Percentiles rank a stretch among this genome's conserved stretches.
These are phyloP conservation scores for Exsudoporus floridanus DNA, from an alignment of 1,284 basidiomycete species.

Conservation along the genomic window DNA sequence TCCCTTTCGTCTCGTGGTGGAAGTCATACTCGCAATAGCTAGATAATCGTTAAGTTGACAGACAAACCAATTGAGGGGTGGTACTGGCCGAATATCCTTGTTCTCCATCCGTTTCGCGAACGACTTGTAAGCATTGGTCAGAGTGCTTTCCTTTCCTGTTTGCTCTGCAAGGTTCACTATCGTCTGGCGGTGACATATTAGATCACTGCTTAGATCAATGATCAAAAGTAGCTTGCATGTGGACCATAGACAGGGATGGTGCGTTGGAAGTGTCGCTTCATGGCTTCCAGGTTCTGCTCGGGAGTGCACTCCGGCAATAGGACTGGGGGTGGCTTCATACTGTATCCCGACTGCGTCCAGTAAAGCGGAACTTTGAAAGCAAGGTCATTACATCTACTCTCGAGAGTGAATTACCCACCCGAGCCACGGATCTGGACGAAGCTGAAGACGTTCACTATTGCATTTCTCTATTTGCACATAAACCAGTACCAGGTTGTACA, in stretches of 20 bases:
- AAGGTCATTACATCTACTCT: slow-evolving; percentile 5
- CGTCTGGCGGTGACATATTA: slow-evolving; percentile 47
- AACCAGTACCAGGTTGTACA: background rate
- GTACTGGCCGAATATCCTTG: slow-evolving; percentile 62
- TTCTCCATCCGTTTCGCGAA: slow-evolving; percentile 60
- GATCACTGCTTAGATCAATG: slow-evolving; percentile 1
- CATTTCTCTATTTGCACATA: slow-evolving; percentile 54
- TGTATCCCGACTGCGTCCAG: slow-evolving; percentile 84
- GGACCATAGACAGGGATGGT: slow-evolving; percentile 74
- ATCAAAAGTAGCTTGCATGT: slow-evolving; percentile 49
- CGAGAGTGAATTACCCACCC: slow-evolving; percentile 47
- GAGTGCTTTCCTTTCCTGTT: slow-evolving; percentile 80
- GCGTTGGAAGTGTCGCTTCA: slow-evolving; percentile 75
- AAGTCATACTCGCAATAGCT: slow-evolving; percentile 85
- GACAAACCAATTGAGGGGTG: background rate
- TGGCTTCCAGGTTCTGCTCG: slow-evolving; percentile 68
- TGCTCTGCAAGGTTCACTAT: slow-evolving; percentile 90
- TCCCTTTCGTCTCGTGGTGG: slow-evolving; percentile 86
- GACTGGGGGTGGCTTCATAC: slow-evolving; percentile 85
- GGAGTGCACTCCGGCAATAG: slow-evolving; percentile 72
- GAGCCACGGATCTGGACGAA: slow-evolving; percentile 90
- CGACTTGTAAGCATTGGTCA: slow-evolving; percentile 79
- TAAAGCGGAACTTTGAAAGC: slow-evolving; percentile 71
- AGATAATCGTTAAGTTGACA: background rate
- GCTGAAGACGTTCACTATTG: slow-evolving; percentile 74